Evolutionary conservation across 2,329 filamentous ascomycete genomes (phyloP), one percentile per base, ranked within the genome.

Genomic region (Sphaerulina musiva): DNA sequence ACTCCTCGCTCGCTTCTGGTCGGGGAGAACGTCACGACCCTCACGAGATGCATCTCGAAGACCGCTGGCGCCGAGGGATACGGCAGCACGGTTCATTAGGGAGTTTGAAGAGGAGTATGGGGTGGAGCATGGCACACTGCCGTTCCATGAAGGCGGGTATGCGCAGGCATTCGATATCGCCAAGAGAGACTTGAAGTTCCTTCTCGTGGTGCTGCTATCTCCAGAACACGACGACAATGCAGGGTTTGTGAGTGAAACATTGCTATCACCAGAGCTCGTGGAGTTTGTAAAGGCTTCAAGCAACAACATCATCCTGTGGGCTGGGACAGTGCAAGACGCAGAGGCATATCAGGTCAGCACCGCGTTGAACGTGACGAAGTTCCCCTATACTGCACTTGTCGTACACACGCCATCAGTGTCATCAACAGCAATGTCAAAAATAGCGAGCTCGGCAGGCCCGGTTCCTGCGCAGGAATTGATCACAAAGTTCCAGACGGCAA

Each of bases 31-130:
- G 17, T 72, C 76, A 6, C 71, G 81, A 17, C 80, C 78, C 14
- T 80, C 80, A 10, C 75, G 80, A 55, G 84, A 83, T 61, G 84
- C 84, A 1, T 65, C 64, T 34, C 80, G 92, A 34, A 80, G 89
- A 61, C 81, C 89, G 62, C 74, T 96, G 43, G 86, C 86, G 67
- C 90, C 92, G 1, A 83, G 87, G 53, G 93, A 98, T 67, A 92
- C 89, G 0, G 90, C 92, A 0, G 85, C 87, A 26, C 80, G 93
- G 32, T 95, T 97, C 70, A 87, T 89, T 66, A 82, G 92, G 7
- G 91, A 97, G 64, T 95, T 98, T 62, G 90, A 95, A 65, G 93
- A 98, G 72, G 89, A 95, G 64, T 93, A 96, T 66, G 90, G 89
- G 0, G 62, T 68, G 14, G 62, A 64, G 45, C 73, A 77, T 14